Conservation (phyloP, 495 filamentous ascomycete genomes). For the Cercophora scortea region DNA sequence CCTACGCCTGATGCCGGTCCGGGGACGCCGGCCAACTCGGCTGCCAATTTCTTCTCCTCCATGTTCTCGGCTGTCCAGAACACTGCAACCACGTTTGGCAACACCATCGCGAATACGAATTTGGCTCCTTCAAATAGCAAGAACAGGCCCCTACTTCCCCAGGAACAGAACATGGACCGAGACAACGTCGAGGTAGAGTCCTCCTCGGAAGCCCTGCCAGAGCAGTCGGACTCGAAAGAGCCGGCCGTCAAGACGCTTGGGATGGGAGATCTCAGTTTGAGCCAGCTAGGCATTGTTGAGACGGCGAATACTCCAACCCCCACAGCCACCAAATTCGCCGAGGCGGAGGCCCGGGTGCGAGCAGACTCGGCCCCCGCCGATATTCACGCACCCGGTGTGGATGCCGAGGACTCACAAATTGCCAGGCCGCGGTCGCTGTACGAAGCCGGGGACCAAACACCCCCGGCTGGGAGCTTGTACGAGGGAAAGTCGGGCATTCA, state of each 20-base stretch:
- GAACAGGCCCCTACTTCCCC: constrained; percentile 19
- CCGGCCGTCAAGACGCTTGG: constrained; percentile 85
- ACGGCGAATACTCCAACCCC: constrained; percentile 35
- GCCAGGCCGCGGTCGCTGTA: constrained; percentile 34
- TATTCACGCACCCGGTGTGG: constrained; percentile 10
- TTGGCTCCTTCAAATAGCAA: constrained; percentile 32
- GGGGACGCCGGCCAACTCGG: constrained; percentile 29
- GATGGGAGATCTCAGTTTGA: constrained; percentile 78
- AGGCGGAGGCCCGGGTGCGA: constrained; percentile 27
- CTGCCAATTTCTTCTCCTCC: constrained; percentile 78
- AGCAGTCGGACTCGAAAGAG: constrained; percentile 49
- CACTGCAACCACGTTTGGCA: constrained; percentile 80
- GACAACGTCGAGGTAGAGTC: constrained; percentile 39
- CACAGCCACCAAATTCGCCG: constrained; percentile 33
- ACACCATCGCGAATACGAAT: constrained; percentile 61
- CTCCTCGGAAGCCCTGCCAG: constrained; percentile 24
- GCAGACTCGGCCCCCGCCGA: constrained; percentile 41
- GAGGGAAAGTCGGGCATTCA: constrained; percentile 61
- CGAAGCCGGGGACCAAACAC: constrained; percentile 50
- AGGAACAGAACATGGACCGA: constrained; percentile 22
- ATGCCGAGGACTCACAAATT: constrained; percentile 23
- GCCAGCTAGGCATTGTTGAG: constrained; percentile 66
- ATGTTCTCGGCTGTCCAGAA: constrained; percentile 92
- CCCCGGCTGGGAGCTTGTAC: constrained; percentile 57
- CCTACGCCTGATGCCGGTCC: constrained; percentile 52